Evolutionary conservation across 2,329 filamentous ascomycete species (phyloP).

Genomic region (Pseudogymnoascus sp.): DNA sequence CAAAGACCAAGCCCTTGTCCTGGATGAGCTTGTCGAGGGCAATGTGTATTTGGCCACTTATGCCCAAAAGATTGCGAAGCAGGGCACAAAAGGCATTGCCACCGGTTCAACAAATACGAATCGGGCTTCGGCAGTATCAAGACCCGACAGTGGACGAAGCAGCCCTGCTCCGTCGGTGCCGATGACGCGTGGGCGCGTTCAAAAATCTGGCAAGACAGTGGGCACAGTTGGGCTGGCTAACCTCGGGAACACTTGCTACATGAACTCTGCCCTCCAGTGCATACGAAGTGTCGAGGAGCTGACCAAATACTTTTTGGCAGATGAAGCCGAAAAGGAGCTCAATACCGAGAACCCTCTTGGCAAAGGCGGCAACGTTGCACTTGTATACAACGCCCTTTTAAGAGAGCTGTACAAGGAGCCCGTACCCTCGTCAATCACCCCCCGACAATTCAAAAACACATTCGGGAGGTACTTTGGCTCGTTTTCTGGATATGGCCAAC

Average conservation of each 20-base stretch:
- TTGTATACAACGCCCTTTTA: constrained; percentile 68
- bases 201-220: constrained; percentile 59
- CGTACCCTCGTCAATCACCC: constrained; percentile 60
- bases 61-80: constrained; percentile 19
- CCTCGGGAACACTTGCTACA: constrained; percentile 95
- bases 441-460: constrained; percentile 71
- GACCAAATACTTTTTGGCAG: constrained; percentile 78
- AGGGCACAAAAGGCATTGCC: constrained; percentile 14
- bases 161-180: constrained; percentile 53
- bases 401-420: constrained; percentile 68
- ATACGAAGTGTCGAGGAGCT: constrained; percentile 89
- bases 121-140: constrained; percentile 20
- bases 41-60: constrained; percentile 50
- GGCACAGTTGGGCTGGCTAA: constrained; percentile 83
- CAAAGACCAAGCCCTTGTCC: constrained; percentile 68
- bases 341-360: constrained; percentile 81
- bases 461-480: constrained; percentile 75
- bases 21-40: constrained; percentile 67
- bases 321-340: constrained; percentile 68
- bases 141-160: constrained; percentile 52
- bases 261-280: constrained; percentile 96
- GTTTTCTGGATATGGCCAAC: constrained; percentile 91
- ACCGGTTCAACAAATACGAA: constrained; percentile 14
- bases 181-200: constrained; percentile 63
- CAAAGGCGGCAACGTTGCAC: constrained; percentile 79